A percentile compares a stretch with the other conserved stretches of the same genome.
These are phyloP conservation scores for Calocybe indica DNA, from an alignment of 768 basidiomycete species.

Conservation along the genomic window DNA sequence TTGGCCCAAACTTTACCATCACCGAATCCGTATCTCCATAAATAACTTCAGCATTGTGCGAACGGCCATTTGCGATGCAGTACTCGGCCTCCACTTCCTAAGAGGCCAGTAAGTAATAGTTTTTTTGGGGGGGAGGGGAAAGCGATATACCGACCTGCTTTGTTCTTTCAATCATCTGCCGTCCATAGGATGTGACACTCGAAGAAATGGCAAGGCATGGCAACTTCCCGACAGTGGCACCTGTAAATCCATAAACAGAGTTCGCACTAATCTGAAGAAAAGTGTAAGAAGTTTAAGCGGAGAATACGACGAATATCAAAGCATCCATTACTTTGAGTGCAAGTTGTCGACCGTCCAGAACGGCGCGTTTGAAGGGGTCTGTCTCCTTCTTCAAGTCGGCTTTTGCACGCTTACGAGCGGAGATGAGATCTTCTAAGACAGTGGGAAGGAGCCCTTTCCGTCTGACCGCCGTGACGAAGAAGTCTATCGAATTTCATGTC, in stretches of 20 bases:
- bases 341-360: constrained; percentile 93
- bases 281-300: background rate
- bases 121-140: background rate
- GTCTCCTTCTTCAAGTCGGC: constrained; percentile 94
- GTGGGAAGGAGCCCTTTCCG: constrained; percentile 90
- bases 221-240: constrained; percentile 94
- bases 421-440: constrained; percentile 88
- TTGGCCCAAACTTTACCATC: constrained; percentile 95
- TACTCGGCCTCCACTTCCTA: constrained; percentile 90
- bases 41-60: constrained; percentile 88
- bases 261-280: constrained; percentile 87
- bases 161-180: constrained; percentile 98
- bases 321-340: constrained; percentile 72
- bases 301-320: background rate
- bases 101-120: background rate
- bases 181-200: constrained; percentile 91
- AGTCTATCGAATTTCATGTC: constrained; percentile 43
- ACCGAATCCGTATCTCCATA: constrained; percentile 99
- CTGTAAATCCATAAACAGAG: constrained; percentile 98
- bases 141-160: constrained; percentile 54
- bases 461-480: constrained; percentile 66
- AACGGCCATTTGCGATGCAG: constrained; percentile 75
- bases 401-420: constrained; percentile 91
- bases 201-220: constrained; percentile 96
- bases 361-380: constrained; percentile 95